These are phyloP conservation scores for Fomitopsis pulvina DNA, from an alignment of 768 basidiomycete species.

Conservation along the genomic window DNA sequence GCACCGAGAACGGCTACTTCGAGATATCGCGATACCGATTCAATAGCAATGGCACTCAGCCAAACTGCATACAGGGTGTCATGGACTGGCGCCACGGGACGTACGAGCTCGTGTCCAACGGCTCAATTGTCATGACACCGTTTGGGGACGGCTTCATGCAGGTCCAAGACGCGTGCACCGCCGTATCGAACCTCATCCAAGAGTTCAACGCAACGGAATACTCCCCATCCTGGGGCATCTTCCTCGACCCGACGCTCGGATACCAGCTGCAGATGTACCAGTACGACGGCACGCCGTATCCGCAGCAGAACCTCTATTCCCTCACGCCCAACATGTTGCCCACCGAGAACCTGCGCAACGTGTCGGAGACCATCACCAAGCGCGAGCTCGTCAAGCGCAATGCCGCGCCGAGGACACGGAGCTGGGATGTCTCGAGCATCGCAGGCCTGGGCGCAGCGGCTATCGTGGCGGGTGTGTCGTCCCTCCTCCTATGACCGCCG, in stretches of 20 bases:
- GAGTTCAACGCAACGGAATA: conserved; percentile 72
- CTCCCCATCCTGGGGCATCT: conserved; percentile 64
- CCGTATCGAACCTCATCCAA: conserved; percentile 82
- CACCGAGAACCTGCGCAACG: conserved; percentile 56
- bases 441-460: conserved; percentile 4
- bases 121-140: conserved; percentile 70
- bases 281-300: conserved; percentile 70
- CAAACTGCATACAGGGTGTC: conserved; percentile 84
- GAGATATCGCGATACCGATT: conserved; percentile 92
- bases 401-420: conserved; percentile 6
- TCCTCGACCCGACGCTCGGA: conserved; percentile 52
- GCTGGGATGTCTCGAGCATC: conserved; percentile 8
- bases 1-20: conserved; percentile 69
- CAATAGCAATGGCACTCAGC: conserved; percentile 75
- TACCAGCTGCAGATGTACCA: conserved; percentile 72
- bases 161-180: conserved; percentile 90
- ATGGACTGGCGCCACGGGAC: conserved; percentile 89
- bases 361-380: conserved; percentile 20
- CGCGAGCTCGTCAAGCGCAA: conserved; percentile 1
- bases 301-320: conserved; percentile 65
- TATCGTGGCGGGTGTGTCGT: conserved; percentile 8
- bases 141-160: conserved; percentile 90
- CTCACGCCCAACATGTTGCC: conserved; percentile 83
- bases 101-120: conserved; percentile 62
- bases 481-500: conserved; percentile 7